phyloP scores from a whole-genome alignment of 192 early-diverging fungal genomes.

The Coemansia umbellata region DNA sequence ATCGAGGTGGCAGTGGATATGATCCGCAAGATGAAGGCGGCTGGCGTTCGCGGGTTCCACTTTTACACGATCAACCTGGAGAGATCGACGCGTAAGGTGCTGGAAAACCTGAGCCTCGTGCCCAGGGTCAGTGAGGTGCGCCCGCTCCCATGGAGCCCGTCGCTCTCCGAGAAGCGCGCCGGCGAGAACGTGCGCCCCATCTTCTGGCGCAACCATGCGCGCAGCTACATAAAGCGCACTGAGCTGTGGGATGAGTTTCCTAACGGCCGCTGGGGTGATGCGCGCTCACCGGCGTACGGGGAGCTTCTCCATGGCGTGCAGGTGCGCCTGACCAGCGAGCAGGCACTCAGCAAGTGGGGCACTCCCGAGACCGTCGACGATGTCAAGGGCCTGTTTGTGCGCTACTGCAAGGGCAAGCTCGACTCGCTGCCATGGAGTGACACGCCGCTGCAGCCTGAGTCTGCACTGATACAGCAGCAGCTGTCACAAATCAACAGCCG shows the following conservation, averaged over 20 bases:
- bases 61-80: conserved; percentile 97
- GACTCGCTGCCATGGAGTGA: conserved; percentile 90
- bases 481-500: conserved; percentile 68
- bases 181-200: conserved; percentile 98
- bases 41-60: conserved; percentile 80
- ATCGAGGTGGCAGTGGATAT: conserved; percentile 80
- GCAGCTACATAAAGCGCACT: conserved; percentile 87
- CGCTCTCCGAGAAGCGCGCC: conserved; percentile 80
- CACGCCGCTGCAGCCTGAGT: conserved; percentile 73
- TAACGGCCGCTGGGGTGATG: conserved; percentile 97
- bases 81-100: conserved; percentile 76
- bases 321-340: conserved; percentile 72
- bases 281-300: conserved; percentile 88
- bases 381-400: conserved; percentile 72
- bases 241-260: conserved; percentile 97
- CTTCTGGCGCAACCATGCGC: conserved; percentile 95
- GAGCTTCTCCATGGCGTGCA: conserved; percentile 78
- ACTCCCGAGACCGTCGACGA: conserved; percentile 63
- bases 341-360: conserved; percentile 78
- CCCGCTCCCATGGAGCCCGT: conserved; percentile 63
- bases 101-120: conserved; percentile 80
- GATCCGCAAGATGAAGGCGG: conserved; percentile 70
- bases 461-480: conserved; percentile 62
- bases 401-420: conserved; percentile 78
- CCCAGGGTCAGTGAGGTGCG: conserved; percentile 63